Percentiles rank a stretch among this genome's conserved stretches.
phyloP scores from a whole-genome alignment of 2,329 filamentous ascomycete genomes.

The Curvularia eragrostidis region DNA sequence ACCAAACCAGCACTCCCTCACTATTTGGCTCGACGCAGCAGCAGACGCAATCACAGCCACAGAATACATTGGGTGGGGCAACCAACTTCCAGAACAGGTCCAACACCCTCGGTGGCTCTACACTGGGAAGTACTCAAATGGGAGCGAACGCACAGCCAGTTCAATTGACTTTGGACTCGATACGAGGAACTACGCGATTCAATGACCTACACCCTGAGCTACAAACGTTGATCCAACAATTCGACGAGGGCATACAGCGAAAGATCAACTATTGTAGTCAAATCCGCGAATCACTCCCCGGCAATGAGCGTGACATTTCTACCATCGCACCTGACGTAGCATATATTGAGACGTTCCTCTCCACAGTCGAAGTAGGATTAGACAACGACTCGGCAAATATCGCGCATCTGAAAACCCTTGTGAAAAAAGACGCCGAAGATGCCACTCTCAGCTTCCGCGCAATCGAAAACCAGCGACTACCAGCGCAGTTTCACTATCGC shows the following conservation, averaged over 20 bases:
- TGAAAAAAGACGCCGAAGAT: slow-evolving; percentile 71
- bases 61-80: slow-evolving; percentile 42
- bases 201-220: slow-evolving; percentile 85
- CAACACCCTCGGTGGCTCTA: slow-evolving; percentile 35
- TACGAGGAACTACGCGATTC: slow-evolving; percentile 88
- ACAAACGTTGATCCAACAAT: slow-evolving; percentile 75
- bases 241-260: slow-evolving; percentile 80
- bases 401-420: slow-evolving; percentile 61
- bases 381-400: slow-evolving; percentile 69
- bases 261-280: slow-evolving; percentile 80
- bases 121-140: slow-evolving; percentile 36
- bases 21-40: slow-evolving; percentile 41
- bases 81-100: slow-evolving; percentile 40
- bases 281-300: slow-evolving; percentile 70
- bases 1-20: slow-evolving; percentile 41
- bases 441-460: slow-evolving; percentile 75
- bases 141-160: slow-evolving; percentile 36
- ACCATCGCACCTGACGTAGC: slow-evolving; percentile 71
- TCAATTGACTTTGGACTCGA: slow-evolving; percentile 60
- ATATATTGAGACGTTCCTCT: slow-evolving; percentile 66
- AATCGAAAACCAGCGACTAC: slow-evolving; percentile 76
- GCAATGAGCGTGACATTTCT: slow-evolving; percentile 68
- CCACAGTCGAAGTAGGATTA: slow-evolving; percentile 68
- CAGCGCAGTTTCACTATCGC: slow-evolving; percentile 65
- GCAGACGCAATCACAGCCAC: slow-evolving; percentile 40